phyloP scores from a whole-genome alignment of 148 eudicot genomes.

The Heliamphora exappendiculata region DNA sequence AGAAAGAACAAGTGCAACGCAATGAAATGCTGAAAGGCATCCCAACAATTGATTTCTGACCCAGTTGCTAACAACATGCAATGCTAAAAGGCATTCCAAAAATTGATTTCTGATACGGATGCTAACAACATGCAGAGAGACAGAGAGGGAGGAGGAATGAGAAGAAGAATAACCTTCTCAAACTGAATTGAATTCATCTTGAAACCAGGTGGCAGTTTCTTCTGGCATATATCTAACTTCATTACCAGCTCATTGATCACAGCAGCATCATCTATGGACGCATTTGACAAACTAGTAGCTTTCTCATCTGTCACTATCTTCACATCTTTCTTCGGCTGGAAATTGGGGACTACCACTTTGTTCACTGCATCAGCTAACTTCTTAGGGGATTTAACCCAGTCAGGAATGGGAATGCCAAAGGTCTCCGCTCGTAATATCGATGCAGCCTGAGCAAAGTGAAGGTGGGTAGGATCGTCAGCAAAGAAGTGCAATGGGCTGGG shows the following conservation, averaged over 20 bases:
- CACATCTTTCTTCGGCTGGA: conserved; percentile 63
- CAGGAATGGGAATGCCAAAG: conserved; percentile 77
- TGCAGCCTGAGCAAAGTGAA: conserved; percentile 60
- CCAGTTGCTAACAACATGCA: neutral
- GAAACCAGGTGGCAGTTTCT: conserved; percentile 43
- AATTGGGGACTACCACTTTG: conserved; percentile 57
- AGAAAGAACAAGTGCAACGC: neutral
- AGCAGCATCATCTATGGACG: conserved; percentile 75
- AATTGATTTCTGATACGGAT: too few relatives aligned
- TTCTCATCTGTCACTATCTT: conserved; percentile 80
- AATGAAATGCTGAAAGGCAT: neutral
- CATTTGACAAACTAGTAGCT: conserved; percentile 53
- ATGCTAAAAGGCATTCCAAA: too few relatives aligned
- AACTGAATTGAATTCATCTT: conserved; percentile 90
- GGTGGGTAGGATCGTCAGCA: conserved; percentile 51
- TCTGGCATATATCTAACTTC: conserved; percentile 46
- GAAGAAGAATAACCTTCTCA: conserved; percentile 58
- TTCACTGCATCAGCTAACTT: conserved; percentile 67
- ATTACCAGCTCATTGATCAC: conserved; percentile 53
- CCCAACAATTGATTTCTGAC: neutral
- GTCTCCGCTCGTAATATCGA: conserved; percentile 80
- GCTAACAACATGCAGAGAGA: neutral
- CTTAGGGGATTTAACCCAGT: conserved; percentile 67
- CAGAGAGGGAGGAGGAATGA: neutral
- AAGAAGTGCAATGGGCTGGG: conserved; percentile 71